These are phyloP conservation scores for Pseudogymnoascus sp. DNA, from an alignment of 2,329 filamentous ascomycete species.

Conservation along the genomic window DNA sequence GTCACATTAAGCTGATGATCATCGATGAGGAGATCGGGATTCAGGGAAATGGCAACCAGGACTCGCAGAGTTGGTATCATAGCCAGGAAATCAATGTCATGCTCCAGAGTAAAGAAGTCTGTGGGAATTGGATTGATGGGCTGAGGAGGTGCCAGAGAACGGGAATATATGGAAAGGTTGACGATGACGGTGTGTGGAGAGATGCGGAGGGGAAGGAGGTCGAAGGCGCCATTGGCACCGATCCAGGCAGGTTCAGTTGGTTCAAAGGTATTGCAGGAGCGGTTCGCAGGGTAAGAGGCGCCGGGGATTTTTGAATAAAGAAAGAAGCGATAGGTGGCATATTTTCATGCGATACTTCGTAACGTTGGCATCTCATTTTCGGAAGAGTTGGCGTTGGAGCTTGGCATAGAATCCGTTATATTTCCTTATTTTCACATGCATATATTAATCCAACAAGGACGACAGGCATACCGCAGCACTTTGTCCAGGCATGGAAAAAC, in stretches of 20 bases:
- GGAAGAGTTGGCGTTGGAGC: background rate
- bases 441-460: background rate
- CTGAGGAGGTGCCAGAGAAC: constrained; percentile 62
- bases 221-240: constrained; percentile 41
- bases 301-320: constrained; percentile 37
- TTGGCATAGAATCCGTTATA: background rate
- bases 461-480: background rate
- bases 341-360: background rate
- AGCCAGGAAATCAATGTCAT: constrained; percentile 71
- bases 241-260: constrained; percentile 50
- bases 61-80: constrained; percentile 74
- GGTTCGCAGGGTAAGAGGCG: constrained; percentile 48
- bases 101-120: constrained; percentile 56
- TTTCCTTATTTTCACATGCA: background rate
- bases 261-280: constrained; percentile 49
- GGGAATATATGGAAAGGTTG: constrained; percentile 45
- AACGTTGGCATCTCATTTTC: background rate
- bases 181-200: constrained; percentile 54
- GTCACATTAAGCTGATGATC: constrained; percentile 72
- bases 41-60: constrained; percentile 69
- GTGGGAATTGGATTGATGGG: constrained; percentile 52
- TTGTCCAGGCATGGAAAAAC: background rate
- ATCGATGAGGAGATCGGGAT: constrained; percentile 61
- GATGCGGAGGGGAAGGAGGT: constrained; percentile 41
- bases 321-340: background rate